These are phyloP conservation scores for Cutaneotrichosporon mucoides DNA, from an alignment of 1,284 basidiomycete genomes.

Conservation along the genomic window DNA sequence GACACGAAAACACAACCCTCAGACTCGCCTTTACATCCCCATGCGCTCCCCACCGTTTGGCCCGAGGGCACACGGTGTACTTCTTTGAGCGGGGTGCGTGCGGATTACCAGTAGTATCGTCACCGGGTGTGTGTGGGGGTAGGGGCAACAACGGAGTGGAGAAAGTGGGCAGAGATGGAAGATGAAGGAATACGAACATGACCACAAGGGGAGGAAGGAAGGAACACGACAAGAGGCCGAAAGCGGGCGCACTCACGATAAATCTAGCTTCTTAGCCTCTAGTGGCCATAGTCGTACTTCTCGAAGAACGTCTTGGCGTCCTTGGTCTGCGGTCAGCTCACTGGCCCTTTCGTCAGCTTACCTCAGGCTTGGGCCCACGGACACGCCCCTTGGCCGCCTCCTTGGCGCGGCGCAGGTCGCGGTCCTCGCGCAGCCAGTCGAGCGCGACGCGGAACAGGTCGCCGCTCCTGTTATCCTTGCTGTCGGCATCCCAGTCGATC, in stretches of 20 bases:
- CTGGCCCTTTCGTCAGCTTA: slow-evolving; percentile 39
- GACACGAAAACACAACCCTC: slow-evolving; percentile 20
- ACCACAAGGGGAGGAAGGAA: neutral
- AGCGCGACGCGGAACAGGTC: slow-evolving; percentile 69
- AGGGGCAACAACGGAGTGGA: neutral
- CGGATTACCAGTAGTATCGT: slow-evolving; percentile 39
- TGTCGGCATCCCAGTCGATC: slow-evolving; percentile 61
- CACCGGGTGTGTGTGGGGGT: slow-evolving; percentile 24
- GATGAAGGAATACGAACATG: neutral
- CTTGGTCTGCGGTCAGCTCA: slow-evolving; percentile 49
- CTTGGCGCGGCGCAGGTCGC: slow-evolving; percentile 61
- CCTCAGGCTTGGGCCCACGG: slow-evolving; percentile 66
- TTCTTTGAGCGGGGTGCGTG: slow-evolving; percentile 23
- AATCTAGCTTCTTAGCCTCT: neutral
- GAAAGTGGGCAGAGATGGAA: neutral
- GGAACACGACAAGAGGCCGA: neutral
- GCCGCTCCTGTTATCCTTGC: slow-evolving; percentile 19
- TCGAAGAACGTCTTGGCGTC: slow-evolving; percentile 86
- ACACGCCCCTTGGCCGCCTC: slow-evolving; percentile 56
- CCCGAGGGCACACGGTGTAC: neutral
- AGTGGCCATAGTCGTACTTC: slow-evolving; percentile 59
- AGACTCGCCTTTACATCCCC: slow-evolving; percentile 38
- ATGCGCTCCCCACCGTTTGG: slow-evolving; percentile 21
- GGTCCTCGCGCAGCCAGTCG: slow-evolving; percentile 79
- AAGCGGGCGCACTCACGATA: neutral